Evolutionary conservation across 495 filamentous ascomycete genomes (phyloP).

Genomic region (Cairneyella variabilis): DNA sequence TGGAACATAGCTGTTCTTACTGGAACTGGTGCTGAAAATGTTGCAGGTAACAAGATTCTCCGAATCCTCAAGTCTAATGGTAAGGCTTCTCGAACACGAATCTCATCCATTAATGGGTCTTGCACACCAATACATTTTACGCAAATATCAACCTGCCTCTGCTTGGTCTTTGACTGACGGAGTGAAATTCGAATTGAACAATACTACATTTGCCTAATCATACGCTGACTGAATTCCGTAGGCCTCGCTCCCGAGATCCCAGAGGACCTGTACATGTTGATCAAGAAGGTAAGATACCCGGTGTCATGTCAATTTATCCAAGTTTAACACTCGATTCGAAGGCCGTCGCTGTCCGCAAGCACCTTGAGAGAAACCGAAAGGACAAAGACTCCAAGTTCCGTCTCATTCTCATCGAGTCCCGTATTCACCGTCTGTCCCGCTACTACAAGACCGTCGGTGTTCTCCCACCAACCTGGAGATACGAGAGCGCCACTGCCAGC

Average conservation of each 20-base stretch:
- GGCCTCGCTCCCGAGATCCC: slow-evolving; percentile 97
- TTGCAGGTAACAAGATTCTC: slow-evolving; percentile 95
- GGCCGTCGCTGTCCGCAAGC: slow-evolving; percentile 99
- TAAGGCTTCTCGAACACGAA: slow-evolving; percentile 49
- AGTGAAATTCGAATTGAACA: slow-evolving; percentile 25
- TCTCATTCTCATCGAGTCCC: slow-evolving; percentile 99
- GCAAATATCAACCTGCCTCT: slow-evolving; percentile 59
- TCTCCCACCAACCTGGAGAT: slow-evolving; percentile 97
- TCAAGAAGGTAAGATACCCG: slow-evolving; percentile 84
- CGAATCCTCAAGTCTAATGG: slow-evolving; percentile 93
- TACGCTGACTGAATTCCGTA: slow-evolving; percentile 39
- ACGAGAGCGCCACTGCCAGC: slow-evolving; percentile 69
- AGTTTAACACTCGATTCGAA: slow-evolving; percentile 29
- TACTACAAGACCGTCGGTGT: slow-evolving; percentile 99
- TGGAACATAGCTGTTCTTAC: neutral
- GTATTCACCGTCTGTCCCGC: slow-evolving; percentile 95
- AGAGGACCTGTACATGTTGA: slow-evolving; percentile 97
- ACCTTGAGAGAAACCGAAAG: slow-evolving; percentile 99
- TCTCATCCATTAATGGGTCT: slow-evolving; percentile 5
- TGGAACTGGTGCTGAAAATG: slow-evolving; percentile 2
- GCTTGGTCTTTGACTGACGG: slow-evolving; percentile 69
- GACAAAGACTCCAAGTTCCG: slow-evolving; percentile 99
- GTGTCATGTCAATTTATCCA: neutral
- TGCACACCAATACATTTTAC: slow-evolving; percentile 5
- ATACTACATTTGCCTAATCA: slow-evolving; percentile 85